phyloP scores from a whole-genome alignment of 768 basidiomycete genomes.

The Pisolithus orientalis region DNA sequence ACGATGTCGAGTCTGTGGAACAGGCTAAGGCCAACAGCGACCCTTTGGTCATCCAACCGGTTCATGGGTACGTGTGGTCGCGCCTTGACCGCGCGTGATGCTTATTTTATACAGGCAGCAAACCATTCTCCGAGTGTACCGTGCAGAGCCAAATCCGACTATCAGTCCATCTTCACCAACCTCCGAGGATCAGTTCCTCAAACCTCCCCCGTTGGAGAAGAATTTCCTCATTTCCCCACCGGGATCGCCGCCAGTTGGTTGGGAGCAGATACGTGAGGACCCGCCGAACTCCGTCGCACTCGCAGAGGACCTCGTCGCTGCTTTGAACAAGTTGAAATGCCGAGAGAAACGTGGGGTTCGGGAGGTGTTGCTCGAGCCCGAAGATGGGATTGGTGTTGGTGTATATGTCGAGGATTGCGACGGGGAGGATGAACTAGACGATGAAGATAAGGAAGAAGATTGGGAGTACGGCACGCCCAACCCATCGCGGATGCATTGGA shows the following conservation, averaged over 20 bases:
- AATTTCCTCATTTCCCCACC: constrained; percentile 98
- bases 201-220: constrained; percentile 76
- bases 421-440: constrained; percentile 25
- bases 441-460: constrained; percentile 28
- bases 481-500: constrained; percentile 48
- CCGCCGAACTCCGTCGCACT: constrained; percentile 81
- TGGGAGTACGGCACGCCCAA: constrained; percentile 55
- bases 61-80: constrained; percentile 40
- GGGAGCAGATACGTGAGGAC: constrained; percentile 89
- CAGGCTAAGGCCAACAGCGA: constrained; percentile 61
- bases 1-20: constrained; percentile 55
- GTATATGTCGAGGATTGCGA: constrained; percentile 78
- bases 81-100: constrained; percentile 2
- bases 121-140: constrained; percentile 59
- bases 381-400: constrained; percentile 65
- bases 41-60: constrained; percentile 52
- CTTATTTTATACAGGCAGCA: constrained; percentile 34
- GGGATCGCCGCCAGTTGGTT: constrained; percentile 94
- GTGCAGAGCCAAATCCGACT: constrained; percentile 67
- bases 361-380: constrained; percentile 62
- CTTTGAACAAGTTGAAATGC: constrained; percentile 65
- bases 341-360: constrained; percentile 33
- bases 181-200: constrained; percentile 34
- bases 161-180: constrained; percentile 29
- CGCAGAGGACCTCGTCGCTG: constrained; percentile 82